A percentile compares a stretch with the other conserved stretches of the same genome.
phyloP scores from a whole-genome alignment of 2,329 filamentous ascomycete species.

The Phoma sp. region DNA sequence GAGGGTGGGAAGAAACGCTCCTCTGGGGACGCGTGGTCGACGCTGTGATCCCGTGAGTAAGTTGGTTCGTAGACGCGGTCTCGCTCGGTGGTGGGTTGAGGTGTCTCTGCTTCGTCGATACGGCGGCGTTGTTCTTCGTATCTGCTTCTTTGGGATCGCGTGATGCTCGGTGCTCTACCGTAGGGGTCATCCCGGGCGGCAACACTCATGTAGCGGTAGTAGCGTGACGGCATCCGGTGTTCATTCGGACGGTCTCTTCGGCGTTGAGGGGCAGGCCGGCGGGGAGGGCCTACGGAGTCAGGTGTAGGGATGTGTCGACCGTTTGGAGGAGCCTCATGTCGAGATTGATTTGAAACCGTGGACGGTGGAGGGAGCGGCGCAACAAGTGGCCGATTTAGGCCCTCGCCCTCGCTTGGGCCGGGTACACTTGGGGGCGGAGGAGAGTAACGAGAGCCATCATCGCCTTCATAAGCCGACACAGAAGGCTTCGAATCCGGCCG shows the following conservation, averaged over 20 bases:
- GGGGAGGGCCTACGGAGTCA: constrained; percentile 30
- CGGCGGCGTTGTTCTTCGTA: constrained; percentile 48
- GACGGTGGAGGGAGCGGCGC: constrained; percentile 36
- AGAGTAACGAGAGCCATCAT: constrained; percentile 41
- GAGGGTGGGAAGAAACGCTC: constrained; percentile 30
- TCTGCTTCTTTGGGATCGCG: constrained; percentile 44
- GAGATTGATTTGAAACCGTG: constrained; percentile 44
- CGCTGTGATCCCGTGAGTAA: constrained; percentile 44
- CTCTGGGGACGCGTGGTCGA: constrained; percentile 39
- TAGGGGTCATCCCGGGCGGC: constrained; percentile 45
- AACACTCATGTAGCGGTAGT: constrained; percentile 47
- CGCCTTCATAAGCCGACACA: constrained; percentile 28
- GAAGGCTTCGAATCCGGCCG: constrained; percentile 26
- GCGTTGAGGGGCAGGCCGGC: constrained; percentile 39
- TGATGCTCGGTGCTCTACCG: constrained; percentile 44
- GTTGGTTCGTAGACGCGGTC: constrained; percentile 26
- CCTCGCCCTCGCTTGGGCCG: constrained; percentile 24
- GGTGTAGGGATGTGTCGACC: constrained; percentile 38
- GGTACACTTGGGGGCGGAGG: constrained; percentile 34
- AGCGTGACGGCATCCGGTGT: constrained; percentile 43
- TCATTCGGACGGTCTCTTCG: constrained; percentile 44
- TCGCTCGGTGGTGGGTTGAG: constrained; percentile 42
- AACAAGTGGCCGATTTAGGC: constrained; percentile 23
- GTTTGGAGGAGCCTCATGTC: constrained; percentile 31
- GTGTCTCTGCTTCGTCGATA: constrained; percentile 47